These are phyloP conservation scores for Trypanosoma avium DNA, from an alignment of 208 protist genomes.

Conservation along the genomic window DNA sequence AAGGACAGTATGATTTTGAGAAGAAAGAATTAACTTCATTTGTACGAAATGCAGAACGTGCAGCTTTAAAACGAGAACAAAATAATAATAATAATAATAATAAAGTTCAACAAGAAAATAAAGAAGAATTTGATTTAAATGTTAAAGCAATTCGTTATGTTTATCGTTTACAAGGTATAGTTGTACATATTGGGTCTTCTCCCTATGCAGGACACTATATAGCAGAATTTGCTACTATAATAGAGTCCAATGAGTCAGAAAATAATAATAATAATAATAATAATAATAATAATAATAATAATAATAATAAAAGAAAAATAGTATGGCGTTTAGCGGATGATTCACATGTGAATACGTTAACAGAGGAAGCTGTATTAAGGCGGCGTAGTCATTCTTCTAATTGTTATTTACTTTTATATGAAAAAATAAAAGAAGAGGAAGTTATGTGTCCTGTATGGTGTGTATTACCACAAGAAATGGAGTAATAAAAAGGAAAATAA, in stretches of 20 bases:
- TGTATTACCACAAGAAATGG: slow-evolving; percentile 34
- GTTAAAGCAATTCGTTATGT: slow-evolving; percentile 30
- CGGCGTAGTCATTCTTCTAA: slow-evolving; percentile 26
- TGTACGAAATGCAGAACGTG: slow-evolving; percentile 12
- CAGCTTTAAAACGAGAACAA: neutral
- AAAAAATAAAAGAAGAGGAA: slow-evolving; percentile 50
- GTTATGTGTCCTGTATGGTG: slow-evolving; percentile 37
- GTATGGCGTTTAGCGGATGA: slow-evolving; percentile 62
- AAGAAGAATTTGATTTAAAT: neutral
- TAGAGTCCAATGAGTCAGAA: neutral
- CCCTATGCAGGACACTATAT: slow-evolving; percentile 70
- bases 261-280: neutral
- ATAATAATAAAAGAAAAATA: neutral
- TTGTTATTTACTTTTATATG: slow-evolving; percentile 72
- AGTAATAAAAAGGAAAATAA: too few relatives aligned
- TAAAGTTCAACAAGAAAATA: neutral
- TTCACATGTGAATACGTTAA: slow-evolving; percentile 33
- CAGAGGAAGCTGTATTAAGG: slow-evolving; percentile 6
- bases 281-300: neutral
- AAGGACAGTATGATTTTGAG: slow-evolving; percentile 22
- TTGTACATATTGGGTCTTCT: slow-evolving; percentile 47
- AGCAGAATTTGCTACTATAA: slow-evolving; percentile 40
- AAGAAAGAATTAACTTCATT: slow-evolving; percentile 21
- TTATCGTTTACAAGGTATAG: slow-evolving; percentile 48
- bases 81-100: slow-evolving; percentile 1